Evolutionary conservation across 2,329 filamentous ascomycete species (phyloP).

Genomic region (Ascochyta lentis): DNA sequence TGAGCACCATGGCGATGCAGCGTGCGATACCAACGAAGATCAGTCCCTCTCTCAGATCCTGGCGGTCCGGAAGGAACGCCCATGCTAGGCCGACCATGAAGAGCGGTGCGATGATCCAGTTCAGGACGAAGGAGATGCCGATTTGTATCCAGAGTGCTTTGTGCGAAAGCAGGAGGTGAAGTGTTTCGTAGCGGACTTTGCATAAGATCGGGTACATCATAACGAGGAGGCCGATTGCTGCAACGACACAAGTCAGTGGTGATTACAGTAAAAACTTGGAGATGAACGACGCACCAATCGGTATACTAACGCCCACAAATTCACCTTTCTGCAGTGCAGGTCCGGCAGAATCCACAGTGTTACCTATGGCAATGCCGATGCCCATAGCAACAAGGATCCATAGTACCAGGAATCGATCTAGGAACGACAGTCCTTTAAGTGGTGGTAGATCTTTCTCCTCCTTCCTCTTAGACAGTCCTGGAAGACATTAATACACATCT

Average conservation of each 20-base stretch:
- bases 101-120: constrained; percentile 84
- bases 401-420: constrained; percentile 55
- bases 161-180: constrained; percentile 70
- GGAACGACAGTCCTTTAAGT: constrained; percentile 51
- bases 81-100: constrained; percentile 79
- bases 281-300: constrained; percentile 61
- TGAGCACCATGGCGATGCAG: constrained; percentile 87
- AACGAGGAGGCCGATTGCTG: constrained; percentile 79
- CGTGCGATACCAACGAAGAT: constrained; percentile 84
- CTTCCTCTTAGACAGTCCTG: constrained; percentile 6
- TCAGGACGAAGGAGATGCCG: constrained; percentile 75
- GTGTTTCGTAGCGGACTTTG: constrained; percentile 79
- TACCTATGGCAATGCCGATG: constrained; percentile 76
- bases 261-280: neutral
- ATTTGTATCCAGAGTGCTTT: constrained; percentile 78
- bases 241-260: neutral
- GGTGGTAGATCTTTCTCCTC: constrained; percentile 26
- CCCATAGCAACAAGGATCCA: constrained; percentile 82
- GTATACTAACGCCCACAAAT: constrained; percentile 74
- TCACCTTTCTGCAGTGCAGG: constrained; percentile 71
- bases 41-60: constrained; percentile 65
- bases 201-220: constrained; percentile 97
- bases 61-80: constrained; percentile 56
- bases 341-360: constrained; percentile 71
- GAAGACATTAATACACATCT: neutral